Evolutionary conservation across 1,139 yeast genomes (phyloP).

Genomic region (Yamadazyma membranifaciens): DNA sequence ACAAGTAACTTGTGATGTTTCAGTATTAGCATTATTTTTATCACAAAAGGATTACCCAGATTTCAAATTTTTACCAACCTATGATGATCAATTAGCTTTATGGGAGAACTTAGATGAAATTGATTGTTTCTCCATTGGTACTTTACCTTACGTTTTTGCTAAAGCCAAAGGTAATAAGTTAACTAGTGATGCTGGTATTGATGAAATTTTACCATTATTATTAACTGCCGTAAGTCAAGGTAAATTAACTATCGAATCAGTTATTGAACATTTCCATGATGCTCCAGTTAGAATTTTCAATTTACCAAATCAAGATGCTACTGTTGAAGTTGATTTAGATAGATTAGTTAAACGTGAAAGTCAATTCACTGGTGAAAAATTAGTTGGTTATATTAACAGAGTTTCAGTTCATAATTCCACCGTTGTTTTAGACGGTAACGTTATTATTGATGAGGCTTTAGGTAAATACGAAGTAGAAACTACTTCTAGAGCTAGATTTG

Average conservation of each 20-base stretch:
- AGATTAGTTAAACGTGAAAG: constrained; percentile 50
- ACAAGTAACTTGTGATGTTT: constrained; percentile 87
- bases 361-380: constrained; percentile 51
- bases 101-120: constrained; percentile 74
- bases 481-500: constrained; percentile 37
- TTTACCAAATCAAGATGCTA: constrained; percentile 75
- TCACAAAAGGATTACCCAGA: constrained; percentile 63
- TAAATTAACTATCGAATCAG: constrained; percentile 69
- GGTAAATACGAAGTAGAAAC: constrained; percentile 55
- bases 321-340: constrained; percentile 82
- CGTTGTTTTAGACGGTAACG: constrained; percentile 78
- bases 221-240: constrained; percentile 78
- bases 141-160: constrained; percentile 72
- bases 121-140: constrained; percentile 89
- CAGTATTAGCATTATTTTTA: constrained; percentile 76
- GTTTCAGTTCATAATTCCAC: constrained; percentile 78
- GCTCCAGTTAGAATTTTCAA: constrained; percentile 83
- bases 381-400: constrained; percentile 84
- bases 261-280: constrained; percentile 71
- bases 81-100: constrained; percentile 75
- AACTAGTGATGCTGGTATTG: constrained; percentile 72
- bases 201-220: constrained; percentile 80
- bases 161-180: constrained; percentile 58
- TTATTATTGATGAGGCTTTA: constrained; percentile 54
- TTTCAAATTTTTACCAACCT: constrained; percentile 72